Base-by-base conservation (phyloP, 768 basidiomycete genomes). In the Amanita fuliginea region DNA sequence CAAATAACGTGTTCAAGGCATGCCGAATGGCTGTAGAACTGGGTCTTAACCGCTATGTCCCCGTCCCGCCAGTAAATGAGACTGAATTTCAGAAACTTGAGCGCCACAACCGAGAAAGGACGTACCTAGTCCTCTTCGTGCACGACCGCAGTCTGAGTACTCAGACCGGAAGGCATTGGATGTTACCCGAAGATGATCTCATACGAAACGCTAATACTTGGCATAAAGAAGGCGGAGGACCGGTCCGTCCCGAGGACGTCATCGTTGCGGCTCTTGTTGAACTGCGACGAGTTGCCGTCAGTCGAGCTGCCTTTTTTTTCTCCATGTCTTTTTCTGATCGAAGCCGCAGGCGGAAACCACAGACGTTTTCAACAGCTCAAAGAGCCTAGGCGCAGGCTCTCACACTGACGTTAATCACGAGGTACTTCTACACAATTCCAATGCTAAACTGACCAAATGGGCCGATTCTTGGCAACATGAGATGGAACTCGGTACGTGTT, bases 21-120 rank as follows among this genome's bases (percentile, higher is more conserved):
- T 86, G 85, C 60, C 82, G 88, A 41, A 88, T 92, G 86, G 85
- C 89, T 24, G 80, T 92, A 22, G 87, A 91, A 60, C 74, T 91
- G 30, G 78, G 81, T 44, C 70, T 91, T 19, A 91, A 91, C 62
- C 81, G 81, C 42, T 85, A 80, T 61, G 59, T 77, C 39, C 61
- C 75, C 6, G 65, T 70, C 28, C 77, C 80, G 6, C 74, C 79
- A 10, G 53, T 66, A 13, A 67, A 76, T 51, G 87, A 91, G 64
- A 74, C 76, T 3, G 78, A 80, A 35, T 67, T 80, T 30, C 81
- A 86, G 57, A 63, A 72, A 47, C 70, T 80, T 21, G 87, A 91
- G 60, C 81, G 89, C 30, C 80, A 89, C 32, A 90, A 91, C 58
- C 74, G 85, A 54, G 89, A 92, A 65, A 77, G 88, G 52, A 89